phyloP scores from a whole-genome alignment of 1,284 basidiomycete genomes.

The Termitomyces sp. region DNA sequence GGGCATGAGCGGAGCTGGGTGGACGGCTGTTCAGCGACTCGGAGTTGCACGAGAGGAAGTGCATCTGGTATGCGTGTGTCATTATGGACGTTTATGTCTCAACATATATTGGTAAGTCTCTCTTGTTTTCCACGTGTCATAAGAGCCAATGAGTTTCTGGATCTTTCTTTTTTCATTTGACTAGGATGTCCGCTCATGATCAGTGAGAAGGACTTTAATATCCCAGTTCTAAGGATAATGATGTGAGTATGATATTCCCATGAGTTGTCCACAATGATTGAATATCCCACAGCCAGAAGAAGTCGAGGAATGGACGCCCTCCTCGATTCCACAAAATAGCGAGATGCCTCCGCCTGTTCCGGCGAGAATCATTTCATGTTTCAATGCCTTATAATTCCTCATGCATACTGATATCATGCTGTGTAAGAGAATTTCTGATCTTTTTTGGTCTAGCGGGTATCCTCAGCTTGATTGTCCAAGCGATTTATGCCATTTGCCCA shows the following conservation, averaged over 20 bases:
- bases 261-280: conserved; percentile 3
- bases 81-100: conserved; percentile 79
- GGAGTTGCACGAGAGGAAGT: conserved; percentile 69
- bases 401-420: conserved; percentile 24
- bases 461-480: conserved; percentile 63
- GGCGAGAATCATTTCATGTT: conserved; percentile 64
- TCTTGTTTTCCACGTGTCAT: conserved; percentile 3
- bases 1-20: conserved; percentile 52
- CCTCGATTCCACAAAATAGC: conserved; percentile 33
- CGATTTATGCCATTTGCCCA: conserved; percentile 69
- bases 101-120: conserved; percentile 63
- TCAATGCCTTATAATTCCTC: conserved; percentile 52
- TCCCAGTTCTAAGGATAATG: conserved; percentile 61
- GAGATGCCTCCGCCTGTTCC: conserved; percentile 34
- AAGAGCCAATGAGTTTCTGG: conserved; percentile 1
- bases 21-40: conserved; percentile 55
- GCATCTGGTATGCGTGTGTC: conserved; percentile 81
- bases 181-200: conserved; percentile 70
- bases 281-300: conserved; percentile 49
- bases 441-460: conserved; percentile 47
- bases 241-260: conserved; percentile 36
- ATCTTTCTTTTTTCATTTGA: background rate
- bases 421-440: conserved; percentile 2
- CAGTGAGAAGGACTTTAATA: conserved; percentile 78
- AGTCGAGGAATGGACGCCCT: conserved; percentile 50